These are phyloP conservation scores for Petunia hybrid DNA, from an alignment of 305 asterid species.

Conservation along the genomic window DNA sequence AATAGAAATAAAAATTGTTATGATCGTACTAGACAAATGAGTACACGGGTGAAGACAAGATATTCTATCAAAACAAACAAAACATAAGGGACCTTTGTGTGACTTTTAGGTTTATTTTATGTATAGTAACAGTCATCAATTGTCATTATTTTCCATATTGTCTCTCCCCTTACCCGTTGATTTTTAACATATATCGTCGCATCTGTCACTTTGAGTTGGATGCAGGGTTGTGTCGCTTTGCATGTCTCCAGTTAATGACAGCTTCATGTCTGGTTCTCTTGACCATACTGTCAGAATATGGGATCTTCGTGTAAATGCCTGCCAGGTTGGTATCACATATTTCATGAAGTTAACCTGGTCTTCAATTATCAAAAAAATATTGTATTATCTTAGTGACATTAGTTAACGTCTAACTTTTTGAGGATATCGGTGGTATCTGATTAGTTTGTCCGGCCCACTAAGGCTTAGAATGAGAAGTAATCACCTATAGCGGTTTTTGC, in stretches of 20 bases:
- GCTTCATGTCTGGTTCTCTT: slow-evolving; percentile 98
- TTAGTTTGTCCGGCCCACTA: neutral
- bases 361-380: neutral
- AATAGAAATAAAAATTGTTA: neutral
- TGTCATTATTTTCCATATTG: neutral
- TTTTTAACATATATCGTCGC: neutral
- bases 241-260: slow-evolving; percentile 93
- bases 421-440: neutral
- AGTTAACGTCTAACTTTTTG: neutral
- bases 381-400: slow-evolving; percentile 1
- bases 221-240: slow-evolving; percentile 91
- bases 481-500: neutral
- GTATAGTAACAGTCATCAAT: neutral
- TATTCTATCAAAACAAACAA: neutral
- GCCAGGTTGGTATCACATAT: slow-evolving; percentile 75
- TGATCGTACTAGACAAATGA: slow-evolving; percentile 12
- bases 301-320: slow-evolving; percentile 97
- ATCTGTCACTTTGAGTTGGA: slow-evolving; percentile 33
- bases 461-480: neutral
- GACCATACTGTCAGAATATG: slow-evolving; percentile 93
- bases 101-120: neutral
- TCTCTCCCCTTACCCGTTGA: neutral
- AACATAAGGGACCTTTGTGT: neutral
- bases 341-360: slow-evolving; percentile 8
- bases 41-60: neutral